Percentiles rank a stretch among this genome's conserved stretches.
These are phyloP conservation scores for Botrytis pseudocinerea DNA, from an alignment of 2,329 filamentous ascomycete genomes.

Conservation along the genomic window DNA sequence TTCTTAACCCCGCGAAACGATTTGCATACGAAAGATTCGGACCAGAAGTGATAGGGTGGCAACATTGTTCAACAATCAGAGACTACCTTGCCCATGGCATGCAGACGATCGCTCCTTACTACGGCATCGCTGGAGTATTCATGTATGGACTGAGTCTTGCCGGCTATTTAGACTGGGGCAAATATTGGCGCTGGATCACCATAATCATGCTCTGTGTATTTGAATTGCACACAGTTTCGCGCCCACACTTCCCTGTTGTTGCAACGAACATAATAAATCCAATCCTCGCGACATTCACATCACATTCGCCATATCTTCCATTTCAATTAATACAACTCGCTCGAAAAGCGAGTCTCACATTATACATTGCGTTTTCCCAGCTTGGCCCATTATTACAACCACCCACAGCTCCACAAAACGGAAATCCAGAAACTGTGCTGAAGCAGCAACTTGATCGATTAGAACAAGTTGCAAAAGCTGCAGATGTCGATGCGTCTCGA, in stretches of 20 bases:
- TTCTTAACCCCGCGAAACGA: constrained; percentile 72
- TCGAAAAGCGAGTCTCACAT: constrained; percentile 72
- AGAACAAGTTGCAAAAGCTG: constrained; percentile 56
- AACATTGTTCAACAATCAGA: constrained; percentile 63
- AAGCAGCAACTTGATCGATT: constrained; percentile 68
- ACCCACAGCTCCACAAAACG: constrained; percentile 39
- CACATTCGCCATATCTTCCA: constrained; percentile 68
- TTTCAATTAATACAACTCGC: constrained; percentile 80
- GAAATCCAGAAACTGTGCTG: constrained; percentile 50
- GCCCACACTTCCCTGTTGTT: constrained; percentile 52
- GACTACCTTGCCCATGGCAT: constrained; percentile 73
- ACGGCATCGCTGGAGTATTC: constrained; percentile 55
- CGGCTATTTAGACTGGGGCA: constrained; percentile 67
- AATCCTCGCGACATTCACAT: constrained; percentile 42
- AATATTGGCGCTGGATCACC: constrained; percentile 65
- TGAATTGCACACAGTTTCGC: constrained; percentile 57
- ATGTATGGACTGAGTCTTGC: constrained; percentile 63
- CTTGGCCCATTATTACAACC: constrained; percentile 65
- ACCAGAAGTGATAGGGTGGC: constrained; percentile 66
- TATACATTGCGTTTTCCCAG: constrained; percentile 82
- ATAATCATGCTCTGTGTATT: constrained; percentile 55
- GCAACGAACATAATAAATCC: constrained; percentile 50
- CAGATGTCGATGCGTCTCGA: constrained; percentile 69
- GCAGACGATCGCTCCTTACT: constrained; percentile 61
- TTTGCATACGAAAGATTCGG: constrained; percentile 93